A percentile compares a stretch with the other conserved stretches of the same genome.
Evolutionary conservation across 495 filamentous ascomycete genomes (phyloP).

Genomic region (Trypethelium eluteriae): DNA sequence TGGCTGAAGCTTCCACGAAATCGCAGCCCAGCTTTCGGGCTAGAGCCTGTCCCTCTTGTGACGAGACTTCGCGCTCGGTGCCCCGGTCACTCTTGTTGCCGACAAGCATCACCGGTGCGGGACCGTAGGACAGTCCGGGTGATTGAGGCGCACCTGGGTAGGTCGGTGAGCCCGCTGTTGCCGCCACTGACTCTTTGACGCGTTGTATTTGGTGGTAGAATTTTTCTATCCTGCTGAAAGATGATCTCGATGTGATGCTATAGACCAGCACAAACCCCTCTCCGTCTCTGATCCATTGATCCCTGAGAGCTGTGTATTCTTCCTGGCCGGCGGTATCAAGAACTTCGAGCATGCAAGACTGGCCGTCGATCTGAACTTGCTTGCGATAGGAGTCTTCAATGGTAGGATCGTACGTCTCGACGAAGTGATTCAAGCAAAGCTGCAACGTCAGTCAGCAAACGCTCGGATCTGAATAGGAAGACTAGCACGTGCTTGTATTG

Average conservation of each 20-base stretch:
- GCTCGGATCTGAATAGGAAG: slow-evolving; percentile 13
- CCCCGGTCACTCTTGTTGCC: slow-evolving; percentile 97
- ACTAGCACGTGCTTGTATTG: slow-evolving; percentile 72
- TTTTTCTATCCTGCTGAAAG: slow-evolving; percentile 86
- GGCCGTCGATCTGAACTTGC: slow-evolving; percentile 93
- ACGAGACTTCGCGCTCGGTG: slow-evolving; percentile 91
- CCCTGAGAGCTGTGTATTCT: slow-evolving; percentile 92
- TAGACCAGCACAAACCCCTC: slow-evolving; percentile 97
- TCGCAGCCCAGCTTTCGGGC: slow-evolving; percentile 92
- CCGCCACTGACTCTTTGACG: slow-evolving; percentile 86
- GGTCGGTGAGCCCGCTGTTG: slow-evolving; percentile 61
- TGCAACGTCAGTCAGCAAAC: slow-evolving; percentile 29
- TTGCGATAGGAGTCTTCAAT: slow-evolving; percentile 97
- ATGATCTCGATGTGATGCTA: slow-evolving; percentile 92
- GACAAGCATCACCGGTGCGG: slow-evolving; percentile 93
- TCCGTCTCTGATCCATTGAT: slow-evolving; percentile 97
- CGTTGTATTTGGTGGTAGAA: slow-evolving; percentile 96
- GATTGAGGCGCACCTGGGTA: slow-evolving; percentile 63
- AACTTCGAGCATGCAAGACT: slow-evolving; percentile 97
- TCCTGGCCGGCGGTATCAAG: slow-evolving; percentile 98
- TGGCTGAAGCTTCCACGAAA: slow-evolving; percentile 97
- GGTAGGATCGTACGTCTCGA: slow-evolving; percentile 90
- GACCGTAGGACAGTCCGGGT: slow-evolving; percentile 44
- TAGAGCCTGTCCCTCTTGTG: slow-evolving; percentile 86
- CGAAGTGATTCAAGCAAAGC: slow-evolving; percentile 72